Evolutionary conservation across 805 yeast genomes (phyloP).

Genomic region (Yarrowia divulgata): DNA sequence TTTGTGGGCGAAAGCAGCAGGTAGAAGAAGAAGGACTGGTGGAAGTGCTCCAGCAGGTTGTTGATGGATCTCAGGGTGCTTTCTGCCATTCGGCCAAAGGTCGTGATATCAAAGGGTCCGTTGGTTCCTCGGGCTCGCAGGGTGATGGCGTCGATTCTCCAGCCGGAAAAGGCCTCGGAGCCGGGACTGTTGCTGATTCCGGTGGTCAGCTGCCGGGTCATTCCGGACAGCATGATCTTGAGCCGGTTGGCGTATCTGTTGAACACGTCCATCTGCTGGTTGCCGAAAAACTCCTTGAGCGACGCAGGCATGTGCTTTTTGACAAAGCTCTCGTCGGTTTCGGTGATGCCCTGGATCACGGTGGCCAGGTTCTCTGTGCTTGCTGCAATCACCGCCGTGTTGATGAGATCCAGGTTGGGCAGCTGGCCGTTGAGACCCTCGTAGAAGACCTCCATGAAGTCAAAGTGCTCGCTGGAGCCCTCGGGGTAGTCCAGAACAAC

Average conservation of each 20-base stretch:
- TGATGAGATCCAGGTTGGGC: slow-evolving; percentile 90
- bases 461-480: slow-evolving; percentile 66
- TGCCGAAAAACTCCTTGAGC: slow-evolving; percentile 7
- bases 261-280: slow-evolving; percentile 32
- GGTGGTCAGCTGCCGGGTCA: slow-evolving; percentile 70
- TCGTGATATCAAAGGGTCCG: slow-evolving; percentile 80
- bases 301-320: slow-evolving; percentile 4
- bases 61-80: slow-evolving; percentile 87
- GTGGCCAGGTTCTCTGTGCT: slow-evolving; percentile 78
- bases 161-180: slow-evolving; percentile 93
- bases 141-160: slow-evolving; percentile 92
- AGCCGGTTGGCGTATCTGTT: slow-evolving; percentile 57
- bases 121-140: slow-evolving; percentile 68
- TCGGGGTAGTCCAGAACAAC: slow-evolving; percentile 80
- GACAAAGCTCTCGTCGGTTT: slow-evolving; percentile 36
- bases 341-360: slow-evolving; percentile 62
- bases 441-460: slow-evolving; percentile 74
- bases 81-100: slow-evolving; percentile 89
- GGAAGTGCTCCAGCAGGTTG: slow-evolving; percentile 92
- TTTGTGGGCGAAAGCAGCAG: slow-evolving; percentile 74
- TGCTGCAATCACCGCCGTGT: slow-evolving; percentile 75
- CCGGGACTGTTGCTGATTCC: slow-evolving; percentile 72
- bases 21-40: slow-evolving; percentile 95
- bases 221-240: slow-evolving; percentile 65
- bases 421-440: slow-evolving; percentile 95